Evolutionary conservation across 176 grass and related monocot species (phyloP), one percentile per base, ranked within the genome.

Genomic region (Bothriochloa decipiens): DNA sequence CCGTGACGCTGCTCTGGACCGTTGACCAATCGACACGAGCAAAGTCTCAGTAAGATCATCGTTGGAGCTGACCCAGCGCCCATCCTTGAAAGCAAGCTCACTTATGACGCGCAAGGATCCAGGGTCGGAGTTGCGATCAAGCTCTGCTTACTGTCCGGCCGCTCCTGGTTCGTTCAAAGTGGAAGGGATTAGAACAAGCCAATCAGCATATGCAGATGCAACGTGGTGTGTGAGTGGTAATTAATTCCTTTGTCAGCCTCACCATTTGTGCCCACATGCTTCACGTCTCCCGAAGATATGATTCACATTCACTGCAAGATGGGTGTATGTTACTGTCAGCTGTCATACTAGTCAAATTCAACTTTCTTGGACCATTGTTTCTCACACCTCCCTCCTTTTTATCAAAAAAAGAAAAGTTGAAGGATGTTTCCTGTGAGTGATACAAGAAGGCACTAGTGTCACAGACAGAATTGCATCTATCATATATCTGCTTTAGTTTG

Each of bases 111-210:
- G 23, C 43, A 39, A 79, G 76, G 39, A 11, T 68, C 39, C 61
- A 81, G 15, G 69, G 36, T 57, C 0, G 20, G 53, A 57, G 35
- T 18, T 35, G 33, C 12, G 78, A 45, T 40, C 37, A 2, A 68
- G 25, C 70, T 53, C 46, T 58, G 85, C 57, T 68, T 8, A 43
- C 22, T 58, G 50, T 26, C 9, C 25, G 23, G 68, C 40, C 7
- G 61, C 61, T 40, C n/a, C 58, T 75, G 75, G 87, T 72, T 77
- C 75, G 37, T 72, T 74, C 57, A 46, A 71, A 79, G 74, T 72
- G 81, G 80, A 85, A 27, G 18, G 40, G 65, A 49, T 61, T 65
- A 49, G n/a, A 60, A 25, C 4, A 26, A 33, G 52, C 68, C 35
- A 71, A 79, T 84, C 26, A 74, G 13, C 58, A 74, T 27, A 37